phyloP scores from a whole-genome alignment of 2,329 filamentous ascomycete species.

The Penicillium sp. region DNA sequence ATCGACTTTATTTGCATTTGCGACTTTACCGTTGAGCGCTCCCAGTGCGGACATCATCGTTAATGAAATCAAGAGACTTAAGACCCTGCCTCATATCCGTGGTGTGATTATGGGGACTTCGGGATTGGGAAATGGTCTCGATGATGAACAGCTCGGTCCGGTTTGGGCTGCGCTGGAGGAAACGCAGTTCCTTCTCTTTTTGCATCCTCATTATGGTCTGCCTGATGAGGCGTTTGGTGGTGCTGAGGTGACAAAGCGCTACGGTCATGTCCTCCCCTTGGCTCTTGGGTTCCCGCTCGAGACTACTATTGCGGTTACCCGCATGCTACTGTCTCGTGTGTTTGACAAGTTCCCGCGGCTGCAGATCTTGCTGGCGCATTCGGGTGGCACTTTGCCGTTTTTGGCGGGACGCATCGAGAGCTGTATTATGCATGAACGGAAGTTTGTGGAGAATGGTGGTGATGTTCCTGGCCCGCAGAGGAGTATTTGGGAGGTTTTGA shows the following conservation, averaged over 20 bases:
- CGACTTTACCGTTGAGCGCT: constrained; percentile 73
- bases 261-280: constrained; percentile 83
- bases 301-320: constrained; percentile 83
- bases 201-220: constrained; percentile 91
- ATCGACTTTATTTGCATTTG: constrained; percentile 78
- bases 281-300: constrained; percentile 88
- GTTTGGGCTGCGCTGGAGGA: constrained; percentile 70
- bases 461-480: constrained; percentile 60
- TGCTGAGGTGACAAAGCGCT: constrained; percentile 64
- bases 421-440: constrained; percentile 78
- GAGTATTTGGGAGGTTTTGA: constrained; percentile 63
- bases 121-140: constrained; percentile 75
- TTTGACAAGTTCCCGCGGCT: constrained; percentile 73
- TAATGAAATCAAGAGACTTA: constrained; percentile 63
- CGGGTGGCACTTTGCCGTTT: constrained; percentile 84
- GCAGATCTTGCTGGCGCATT: constrained; percentile 79
- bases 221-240: constrained; percentile 81
- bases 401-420: constrained; percentile 85
- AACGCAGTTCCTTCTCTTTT: constrained; percentile 67
- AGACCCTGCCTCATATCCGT: constrained; percentile 64
- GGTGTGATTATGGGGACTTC: constrained; percentile 89
- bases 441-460: constrained; percentile 65
- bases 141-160: constrained; percentile 71
- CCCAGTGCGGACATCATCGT: constrained; percentile 60
- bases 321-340: constrained; percentile 84